Base-by-base conservation (phyloP, 179 eudicot genomes). In the Camellia oleifera region DNA sequence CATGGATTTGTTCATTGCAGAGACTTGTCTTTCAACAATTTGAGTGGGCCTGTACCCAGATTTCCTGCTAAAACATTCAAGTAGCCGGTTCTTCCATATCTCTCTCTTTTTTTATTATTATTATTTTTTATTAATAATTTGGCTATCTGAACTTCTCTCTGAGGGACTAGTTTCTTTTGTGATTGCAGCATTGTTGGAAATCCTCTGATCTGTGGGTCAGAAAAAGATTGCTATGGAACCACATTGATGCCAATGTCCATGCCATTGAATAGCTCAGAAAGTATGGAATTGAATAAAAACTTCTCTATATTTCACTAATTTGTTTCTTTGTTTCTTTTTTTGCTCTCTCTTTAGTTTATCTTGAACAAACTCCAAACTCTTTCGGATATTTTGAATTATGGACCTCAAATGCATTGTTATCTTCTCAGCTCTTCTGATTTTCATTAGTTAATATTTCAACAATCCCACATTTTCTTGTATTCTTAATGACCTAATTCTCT, bases 161-260 rank as follows among this genome's bases (percentile, higher is more conserved):
- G 40, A 32, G 40, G 40, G 40, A 32, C 40, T 32, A 32, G 40
- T 32, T 48, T 74, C 20, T 78, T 46, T 10, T 78, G 66, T 62
- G 32, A 56, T 82, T 76, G 76, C 88, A 89, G 92, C 83, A 69
- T 89, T 52, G 81, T 86, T 20, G 92, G 92, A 63, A 89, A 89
- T 76, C 88, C 89, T 23, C 52, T 83, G 26, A 87, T 89, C 84
- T 89, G 92, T 32, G 89, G 87, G 32, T 71, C 78, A 5, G 89
- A 83, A 56, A 83, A 80, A 79, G 83, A 81, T 54, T 89, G 92
- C 74, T 66, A 73, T 7, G 83, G 90, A 82, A 76, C 71, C 50
- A 26, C 89, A 78, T 72, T 84, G 76, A 89, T 84, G 85, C 92
- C 92, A 6, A 87, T 86, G 86, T 86, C 92, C 18, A 85, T 89